Evolutionary conservation across 2,329 filamentous ascomycete species (phyloP).

Genomic region (Neonectria magnoliae): DNA sequence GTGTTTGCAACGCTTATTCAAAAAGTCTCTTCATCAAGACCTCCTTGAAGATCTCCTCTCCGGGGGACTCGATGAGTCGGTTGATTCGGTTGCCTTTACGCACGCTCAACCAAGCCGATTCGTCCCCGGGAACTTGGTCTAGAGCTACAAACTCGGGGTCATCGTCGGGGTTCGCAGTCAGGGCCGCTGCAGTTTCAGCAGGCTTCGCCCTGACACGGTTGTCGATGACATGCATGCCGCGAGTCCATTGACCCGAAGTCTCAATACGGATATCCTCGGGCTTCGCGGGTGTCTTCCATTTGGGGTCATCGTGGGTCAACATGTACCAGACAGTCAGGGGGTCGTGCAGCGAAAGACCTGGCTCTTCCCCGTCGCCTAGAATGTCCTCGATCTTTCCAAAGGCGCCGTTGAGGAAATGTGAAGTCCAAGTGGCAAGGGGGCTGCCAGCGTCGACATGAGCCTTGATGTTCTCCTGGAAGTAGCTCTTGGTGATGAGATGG

Average conservation of each 20-base stretch:
- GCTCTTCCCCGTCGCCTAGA: constrained; percentile 65
- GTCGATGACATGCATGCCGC: constrained; percentile 90
- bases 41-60: constrained; percentile 71
- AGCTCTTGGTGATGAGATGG: constrained; percentile 71
- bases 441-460: constrained; percentile 69
- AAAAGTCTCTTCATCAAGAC: constrained; percentile 75
- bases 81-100: constrained; percentile 82
- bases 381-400: constrained; percentile 75
- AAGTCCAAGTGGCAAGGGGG: constrained; percentile 78
- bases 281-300: constrained; percentile 65
- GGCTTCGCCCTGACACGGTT: constrained; percentile 68
- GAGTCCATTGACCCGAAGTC: constrained; percentile 91
- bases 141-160: constrained; percentile 52
- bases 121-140: constrained; percentile 74
- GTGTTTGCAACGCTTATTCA: constrained; percentile 44
- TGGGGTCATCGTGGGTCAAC: constrained; percentile 67
- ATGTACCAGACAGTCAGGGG: constrained; percentile 84
- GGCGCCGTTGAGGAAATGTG: constrained; percentile 76
- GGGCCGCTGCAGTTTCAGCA: constrained; percentile 52
- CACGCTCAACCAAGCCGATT: constrained; percentile 77
- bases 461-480: constrained; percentile 66
- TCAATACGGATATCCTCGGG: constrained; percentile 90
- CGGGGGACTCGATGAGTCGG: constrained; percentile 77
- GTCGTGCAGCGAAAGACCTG: constrained; percentile 77
- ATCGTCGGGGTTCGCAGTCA: constrained; percentile 54